phyloP scores from a whole-genome alignment of 163 green algal genomes.

The Prototheca cutis region DNA sequence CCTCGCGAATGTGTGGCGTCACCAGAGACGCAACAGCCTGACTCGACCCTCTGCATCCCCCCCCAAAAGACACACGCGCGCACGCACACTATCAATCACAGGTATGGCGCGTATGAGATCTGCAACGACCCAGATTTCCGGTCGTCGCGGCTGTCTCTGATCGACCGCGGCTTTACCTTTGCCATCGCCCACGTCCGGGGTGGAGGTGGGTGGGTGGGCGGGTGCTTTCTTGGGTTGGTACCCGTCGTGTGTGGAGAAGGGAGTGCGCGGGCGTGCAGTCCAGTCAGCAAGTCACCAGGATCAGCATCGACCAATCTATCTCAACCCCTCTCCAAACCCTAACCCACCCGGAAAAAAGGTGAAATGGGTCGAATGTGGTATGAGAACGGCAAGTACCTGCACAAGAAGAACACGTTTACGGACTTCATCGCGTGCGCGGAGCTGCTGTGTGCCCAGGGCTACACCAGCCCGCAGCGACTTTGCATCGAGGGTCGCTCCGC shows the following conservation, averaged over 20 bases:
- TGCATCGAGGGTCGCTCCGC: conserved; percentile 59
- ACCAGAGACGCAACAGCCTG: not conserved
- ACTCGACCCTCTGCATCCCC: not conserved
- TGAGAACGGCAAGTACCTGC: conserved; percentile 71
- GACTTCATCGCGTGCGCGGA: conserved; percentile 84
- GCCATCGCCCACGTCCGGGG: conserved; percentile 72
- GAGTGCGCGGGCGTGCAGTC: no score
- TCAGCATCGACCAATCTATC: no score
- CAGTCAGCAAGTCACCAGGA: no score
- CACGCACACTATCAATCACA: not conserved
- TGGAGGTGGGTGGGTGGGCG: conserved; percentile 55
- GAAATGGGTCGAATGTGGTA: conserved; percentile 84
- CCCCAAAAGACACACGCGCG: no score
- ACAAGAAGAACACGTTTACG: conserved; percentile 88
- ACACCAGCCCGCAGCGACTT: conserved; percentile 38
- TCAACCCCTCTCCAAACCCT: not conserved
- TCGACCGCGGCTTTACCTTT: conserved; percentile 67
- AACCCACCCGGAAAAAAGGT: conserved; percentile 6
- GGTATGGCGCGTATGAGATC: conserved; percentile 57
- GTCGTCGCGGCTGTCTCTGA: conserved; percentile 47
- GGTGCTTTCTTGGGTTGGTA: conserved; percentile 46
- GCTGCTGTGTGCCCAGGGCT: conserved; percentile 58
- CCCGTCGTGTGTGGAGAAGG: no score
- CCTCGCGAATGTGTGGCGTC: conserved; percentile 1
- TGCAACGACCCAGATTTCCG: conserved; percentile 61